phyloP scores from a whole-genome alignment of 768 basidiomycete genomes.

The Rhizopogon rudus region DNA sequence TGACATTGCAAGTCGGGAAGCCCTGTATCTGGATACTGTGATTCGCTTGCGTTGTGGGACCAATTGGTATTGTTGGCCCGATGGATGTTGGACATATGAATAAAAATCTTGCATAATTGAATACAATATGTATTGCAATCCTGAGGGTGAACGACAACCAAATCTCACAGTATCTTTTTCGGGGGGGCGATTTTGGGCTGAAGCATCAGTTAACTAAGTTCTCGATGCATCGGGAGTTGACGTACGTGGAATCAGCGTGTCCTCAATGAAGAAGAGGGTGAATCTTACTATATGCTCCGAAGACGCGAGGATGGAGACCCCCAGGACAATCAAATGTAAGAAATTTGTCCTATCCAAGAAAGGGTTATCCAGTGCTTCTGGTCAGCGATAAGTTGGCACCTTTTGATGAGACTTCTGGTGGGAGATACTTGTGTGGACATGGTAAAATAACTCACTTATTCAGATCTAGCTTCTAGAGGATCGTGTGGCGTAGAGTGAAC shows the following conservation, averaged over 20 bases:
- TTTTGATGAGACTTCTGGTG: too few relatives aligned
- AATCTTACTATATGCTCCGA: background rate
- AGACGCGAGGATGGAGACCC: background rate
- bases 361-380: background rate
- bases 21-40: background rate
- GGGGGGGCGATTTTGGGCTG: background rate
- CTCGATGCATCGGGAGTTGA: background rate
- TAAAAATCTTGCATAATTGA: background rate
- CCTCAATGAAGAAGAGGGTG: background rate
- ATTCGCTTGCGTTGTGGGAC: background rate
- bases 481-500: background rate
- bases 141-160: background rate
- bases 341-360: background rate
- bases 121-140: slow-evolving; percentile 1
- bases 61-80: background rate
- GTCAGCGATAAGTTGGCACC: background rate
- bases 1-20: slow-evolving; percentile 12
- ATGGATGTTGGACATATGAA: background rate
- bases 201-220: background rate
- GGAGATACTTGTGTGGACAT: background rate
- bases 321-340: background rate
- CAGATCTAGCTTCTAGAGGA: background rate
- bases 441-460: background rate
- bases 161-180: background rate
- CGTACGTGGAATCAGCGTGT: background rate